A percentile compares a stretch with the other conserved stretches of the same genome.
Conservation (phyloP, 106 monocot genomes). For the Amphibolis antarctica region DNA sequence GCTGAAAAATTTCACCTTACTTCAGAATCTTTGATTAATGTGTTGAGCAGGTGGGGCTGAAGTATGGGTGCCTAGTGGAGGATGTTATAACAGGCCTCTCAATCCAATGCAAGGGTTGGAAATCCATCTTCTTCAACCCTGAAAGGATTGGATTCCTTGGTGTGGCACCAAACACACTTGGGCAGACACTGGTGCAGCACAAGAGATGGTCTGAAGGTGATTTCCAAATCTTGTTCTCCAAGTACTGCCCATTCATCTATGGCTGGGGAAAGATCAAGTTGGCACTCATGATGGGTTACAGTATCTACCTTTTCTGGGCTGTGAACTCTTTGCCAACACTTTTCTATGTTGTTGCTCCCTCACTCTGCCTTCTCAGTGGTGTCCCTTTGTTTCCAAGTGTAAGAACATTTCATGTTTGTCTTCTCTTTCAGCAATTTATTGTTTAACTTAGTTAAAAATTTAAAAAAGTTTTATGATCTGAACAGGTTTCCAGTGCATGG, state of each 20-base stretch:
- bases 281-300: slow-evolving; percentile 47
- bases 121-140: slow-evolving; percentile 45
- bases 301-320: slow-evolving; percentile 40
- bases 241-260: slow-evolving; percentile 39
- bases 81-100: slow-evolving; percentile 60
- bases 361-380: slow-evolving; percentile 35
- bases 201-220: slow-evolving; percentile 67
- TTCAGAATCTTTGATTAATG: no score
- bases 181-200: slow-evolving; percentile 39
- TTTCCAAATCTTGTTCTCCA: slow-evolving; percentile 51
- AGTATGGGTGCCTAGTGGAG: slow-evolving; percentile 58
- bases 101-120: slow-evolving; percentile 77
- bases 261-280: slow-evolving; percentile 33
- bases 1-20: no score
- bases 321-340: slow-evolving; percentile 41
- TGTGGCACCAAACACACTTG: slow-evolving; percentile 41
- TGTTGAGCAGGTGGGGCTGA: slow-evolving; percentile 44
- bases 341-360: slow-evolving; percentile 34
- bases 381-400: slow-evolving; percentile 51
- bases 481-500: slow-evolving; percentile 38
- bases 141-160: slow-evolving; percentile 41
- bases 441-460: background rate
- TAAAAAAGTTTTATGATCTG: slow-evolving; percentile 9
- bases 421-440: background rate
- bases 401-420: slow-evolving; percentile 1